A percentile compares a stretch with the other conserved stretches of the same genome.
Evolutionary conservation across 2,329 filamentous ascomycete species (phyloP).

Genomic region (Dothideomycetes sp.): DNA sequence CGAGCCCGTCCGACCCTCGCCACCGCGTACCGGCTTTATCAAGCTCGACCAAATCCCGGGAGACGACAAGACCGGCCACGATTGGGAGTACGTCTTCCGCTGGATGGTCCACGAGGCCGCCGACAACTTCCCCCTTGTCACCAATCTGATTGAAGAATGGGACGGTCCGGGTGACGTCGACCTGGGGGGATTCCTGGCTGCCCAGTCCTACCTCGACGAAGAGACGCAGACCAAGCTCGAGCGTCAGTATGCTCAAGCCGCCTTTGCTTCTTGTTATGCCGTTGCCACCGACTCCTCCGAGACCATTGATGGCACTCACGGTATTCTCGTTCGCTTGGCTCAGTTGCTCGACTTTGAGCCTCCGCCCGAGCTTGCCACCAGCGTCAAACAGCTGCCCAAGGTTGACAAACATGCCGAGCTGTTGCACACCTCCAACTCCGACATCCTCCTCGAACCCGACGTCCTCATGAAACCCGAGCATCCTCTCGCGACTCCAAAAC

Average conservation of each 20-base stretch:
- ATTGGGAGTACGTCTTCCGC: slow-evolving; percentile 60
- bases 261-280: slow-evolving; percentile 58
- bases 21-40: slow-evolving; percentile 16
- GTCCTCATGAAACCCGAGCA: slow-evolving; percentile 52
- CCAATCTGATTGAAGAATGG: slow-evolving; percentile 60
- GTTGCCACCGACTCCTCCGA: slow-evolving; percentile 51
- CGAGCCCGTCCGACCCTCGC: neutral
- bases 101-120: slow-evolving; percentile 57
- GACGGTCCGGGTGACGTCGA: slow-evolving; percentile 64
- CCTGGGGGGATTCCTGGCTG: slow-evolving; percentile 49
- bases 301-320: slow-evolving; percentile 52
- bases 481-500: slow-evolving; percentile 52
- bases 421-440: slow-evolving; percentile 25
- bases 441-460: slow-evolving; percentile 30
- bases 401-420: slow-evolving; percentile 30
- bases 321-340: slow-evolving; percentile 50
- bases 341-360: slow-evolving; percentile 52
- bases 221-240: slow-evolving; percentile 52
- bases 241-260: slow-evolving; percentile 56
- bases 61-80: slow-evolving; percentile 39
- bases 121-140: slow-evolving; percentile 52
- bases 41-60: slow-evolving; percentile 20
- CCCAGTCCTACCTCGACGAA: slow-evolving; percentile 49
- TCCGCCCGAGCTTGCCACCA: slow-evolving; percentile 38
- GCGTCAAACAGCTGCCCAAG: slow-evolving; percentile 34